Conservation (phyloP, 805 yeast species). For the Nakazawaea populi region DNA sequence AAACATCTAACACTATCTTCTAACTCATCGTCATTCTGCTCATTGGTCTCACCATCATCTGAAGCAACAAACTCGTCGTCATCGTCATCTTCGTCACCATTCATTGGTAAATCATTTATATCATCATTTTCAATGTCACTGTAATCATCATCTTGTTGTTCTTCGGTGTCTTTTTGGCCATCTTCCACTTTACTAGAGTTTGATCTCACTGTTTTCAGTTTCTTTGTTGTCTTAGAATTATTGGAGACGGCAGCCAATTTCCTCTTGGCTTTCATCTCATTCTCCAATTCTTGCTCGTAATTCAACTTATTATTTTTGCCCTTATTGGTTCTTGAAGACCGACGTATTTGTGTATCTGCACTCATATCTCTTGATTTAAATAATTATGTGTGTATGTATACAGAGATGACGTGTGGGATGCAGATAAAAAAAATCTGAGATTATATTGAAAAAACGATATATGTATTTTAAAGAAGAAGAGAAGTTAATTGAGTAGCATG, state of each 20-base stretch:
- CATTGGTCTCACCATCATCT: not conserved
- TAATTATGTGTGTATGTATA: no score
- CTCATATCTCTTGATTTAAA: not conserved
- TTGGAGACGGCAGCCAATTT: conserved; percentile 7
- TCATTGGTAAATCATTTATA: conserved; percentile 10
- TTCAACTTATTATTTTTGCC: conserved; percentile 30
- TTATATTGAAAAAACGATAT: no score
- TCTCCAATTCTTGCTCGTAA: conserved; percentile 23
- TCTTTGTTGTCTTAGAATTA: conserved; percentile 10
- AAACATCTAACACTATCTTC: conserved; percentile 49
- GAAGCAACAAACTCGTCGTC: conserved; percentile 13
- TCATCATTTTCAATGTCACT: conserved; percentile 11
- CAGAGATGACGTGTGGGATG: no score
- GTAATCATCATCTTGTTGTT: conserved; percentile 12
- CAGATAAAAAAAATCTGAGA: no score
- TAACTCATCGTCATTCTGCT: conserved; percentile 22
- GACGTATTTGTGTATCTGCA: conserved; percentile 22
- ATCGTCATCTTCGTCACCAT: conserved; percentile 13
- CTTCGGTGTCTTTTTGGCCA: conserved; percentile 8
- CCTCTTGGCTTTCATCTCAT: conserved; percentile 14
- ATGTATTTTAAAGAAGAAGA: no score
- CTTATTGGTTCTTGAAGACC: conserved; percentile 36
- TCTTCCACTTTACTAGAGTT: conserved; percentile 6
- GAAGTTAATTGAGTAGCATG: no score
- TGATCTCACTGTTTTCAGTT: conserved; percentile 1